Base-by-base conservation (phyloP, 1,284 basidiomycete species). In the Thecaphora thlaspeos region DNA sequence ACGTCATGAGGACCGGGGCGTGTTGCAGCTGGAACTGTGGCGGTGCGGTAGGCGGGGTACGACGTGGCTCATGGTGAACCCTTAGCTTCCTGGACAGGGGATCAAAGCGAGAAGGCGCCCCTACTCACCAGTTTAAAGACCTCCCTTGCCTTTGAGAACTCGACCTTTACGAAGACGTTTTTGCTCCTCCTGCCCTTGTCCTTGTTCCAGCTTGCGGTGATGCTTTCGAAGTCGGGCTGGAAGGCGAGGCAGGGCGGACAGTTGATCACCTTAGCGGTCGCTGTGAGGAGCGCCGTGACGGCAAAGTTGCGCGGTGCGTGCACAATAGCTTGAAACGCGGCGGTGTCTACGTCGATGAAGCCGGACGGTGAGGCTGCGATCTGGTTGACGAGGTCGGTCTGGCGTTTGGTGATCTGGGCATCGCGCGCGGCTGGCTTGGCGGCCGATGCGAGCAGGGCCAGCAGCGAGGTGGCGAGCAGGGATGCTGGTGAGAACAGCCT, bases 201-300 rank as follows among this genome's bases (percentile, higher is more conserved):
- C 22, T 52, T 61, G 30, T 51, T 57, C 61, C 68, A 72, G 32
- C 60, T 56, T n/a, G 46, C 45, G 17, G 71, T 55, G 7, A 72
- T 23, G 14, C 43, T 53, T 11, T 71, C 64, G 41, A 70, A 73
- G 34, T 66, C 57, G 17, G 71, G 71, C 40, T 68, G 65, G 50
- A 72, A 73, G 5, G 42, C 43, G 7, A 49, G 36, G 43, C 71
- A 73, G 2, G 71, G 71, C 9, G 45, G 53, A 47, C 71, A 73
- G 41, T 67, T 63, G 46, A 73, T 61, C 11, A 24, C 26, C 19
- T 56, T 52, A 3, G 51, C 45, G 12, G 62, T 63, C 18, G 70
- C 57, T 22, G 70, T 73, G 21, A 73, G 59, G 2, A 73, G 60
- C 0, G 63, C 53, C 24, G 66, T 45, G 18, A 68, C 61, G 15